These are phyloP conservation scores for Mycena floridula DNA, from an alignment of 768 basidiomycete genomes.

Conservation along the genomic window DNA sequence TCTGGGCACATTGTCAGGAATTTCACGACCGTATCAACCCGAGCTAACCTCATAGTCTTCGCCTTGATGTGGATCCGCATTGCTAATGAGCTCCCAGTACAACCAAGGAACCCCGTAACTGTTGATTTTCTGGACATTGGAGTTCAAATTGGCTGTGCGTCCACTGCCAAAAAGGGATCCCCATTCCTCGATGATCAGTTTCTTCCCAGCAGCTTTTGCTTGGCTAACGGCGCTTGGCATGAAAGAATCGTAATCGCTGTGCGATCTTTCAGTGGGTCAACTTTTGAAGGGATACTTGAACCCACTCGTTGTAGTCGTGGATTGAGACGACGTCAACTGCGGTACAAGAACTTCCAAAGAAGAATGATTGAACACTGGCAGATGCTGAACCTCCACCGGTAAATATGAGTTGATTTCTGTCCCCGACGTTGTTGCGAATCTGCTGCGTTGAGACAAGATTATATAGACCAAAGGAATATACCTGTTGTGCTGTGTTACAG, in stretches of 20 bases:
- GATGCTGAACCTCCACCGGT: constrained; percentile 20
- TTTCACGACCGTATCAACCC: not conserved
- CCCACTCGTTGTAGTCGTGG: constrained; percentile 28
- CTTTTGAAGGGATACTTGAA: not conserved
- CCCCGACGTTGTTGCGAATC: constrained; percentile 20
- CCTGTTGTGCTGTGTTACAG: constrained; percentile 17
- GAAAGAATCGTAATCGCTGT: constrained; percentile 20
- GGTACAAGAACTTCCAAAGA: constrained; percentile 15
- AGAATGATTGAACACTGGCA: constrained; percentile 16
- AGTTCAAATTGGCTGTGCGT: constrained; percentile 26
- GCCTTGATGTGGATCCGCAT: constrained; percentile 27
- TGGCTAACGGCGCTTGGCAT: constrained; percentile 19
- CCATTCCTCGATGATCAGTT: constrained; percentile 32
- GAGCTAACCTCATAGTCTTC: constrained; percentile 17
- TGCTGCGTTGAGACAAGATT: not conserved
- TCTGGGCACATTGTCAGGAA: constrained; percentile 5
- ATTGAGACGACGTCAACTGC: constrained; percentile 29
- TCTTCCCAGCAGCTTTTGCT: constrained; percentile 27
- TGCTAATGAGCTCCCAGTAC: constrained; percentile 33
- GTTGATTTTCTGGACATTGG: constrained; percentile 25
- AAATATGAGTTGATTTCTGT: constrained; percentile 19
- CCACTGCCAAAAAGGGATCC: constrained; percentile 20
- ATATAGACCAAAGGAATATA: not conserved
- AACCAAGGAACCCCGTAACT: constrained; percentile 30
- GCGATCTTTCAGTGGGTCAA: not conserved